A percentile compares a stretch with the other conserved stretches of the same genome.
Conservation (phyloP, 192 early-diverging fungal genomes). For the Backusella tarrabulga region DNA sequence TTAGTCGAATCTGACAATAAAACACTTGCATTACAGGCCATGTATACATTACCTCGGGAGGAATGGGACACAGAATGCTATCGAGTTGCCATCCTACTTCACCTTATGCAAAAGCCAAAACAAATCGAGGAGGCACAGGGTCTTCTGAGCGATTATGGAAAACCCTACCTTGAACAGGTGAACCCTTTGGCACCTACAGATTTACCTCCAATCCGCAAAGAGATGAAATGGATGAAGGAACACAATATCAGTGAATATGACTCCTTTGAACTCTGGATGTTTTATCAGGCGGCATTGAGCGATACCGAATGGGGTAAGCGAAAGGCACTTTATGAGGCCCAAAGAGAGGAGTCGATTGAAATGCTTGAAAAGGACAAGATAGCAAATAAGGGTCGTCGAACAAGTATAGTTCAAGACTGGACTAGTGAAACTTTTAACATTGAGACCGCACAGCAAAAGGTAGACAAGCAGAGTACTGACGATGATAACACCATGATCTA, state of each 20-base stretch:
- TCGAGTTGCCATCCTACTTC: constrained; percentile 18
- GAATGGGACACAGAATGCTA: constrained; percentile 25
- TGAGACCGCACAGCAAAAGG: neutral
- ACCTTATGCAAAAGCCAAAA: constrained; percentile 16
- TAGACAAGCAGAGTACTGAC: neutral
- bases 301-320: constrained; percentile 9
- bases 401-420: constrained; percentile 9
- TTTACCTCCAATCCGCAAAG: constrained; percentile 8
- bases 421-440: neutral
- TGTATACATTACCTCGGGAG: constrained; percentile 24
- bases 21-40: constrained; percentile 16
- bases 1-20: constrained; percentile 14
- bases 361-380: neutral
- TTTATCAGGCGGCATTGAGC: constrained; percentile 16
- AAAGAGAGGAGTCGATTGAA: neutral
- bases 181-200: constrained; percentile 16
- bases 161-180: constrained; percentile 13
- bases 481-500: constrained; percentile 23
- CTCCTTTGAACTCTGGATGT: constrained; percentile 16
- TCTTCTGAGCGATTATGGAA: constrained; percentile 19
- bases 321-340: constrained; percentile 1
- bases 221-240: constrained; percentile 21
- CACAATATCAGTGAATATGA: constrained; percentile 17
- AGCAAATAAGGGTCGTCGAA: neutral
- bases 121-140: constrained; percentile 15